A percentile compares a stretch with the other conserved stretches of the same genome.
These are phyloP conservation scores for Pichia californica DNA, from an alignment of 805 yeast genomes.

Conservation along the genomic window DNA sequence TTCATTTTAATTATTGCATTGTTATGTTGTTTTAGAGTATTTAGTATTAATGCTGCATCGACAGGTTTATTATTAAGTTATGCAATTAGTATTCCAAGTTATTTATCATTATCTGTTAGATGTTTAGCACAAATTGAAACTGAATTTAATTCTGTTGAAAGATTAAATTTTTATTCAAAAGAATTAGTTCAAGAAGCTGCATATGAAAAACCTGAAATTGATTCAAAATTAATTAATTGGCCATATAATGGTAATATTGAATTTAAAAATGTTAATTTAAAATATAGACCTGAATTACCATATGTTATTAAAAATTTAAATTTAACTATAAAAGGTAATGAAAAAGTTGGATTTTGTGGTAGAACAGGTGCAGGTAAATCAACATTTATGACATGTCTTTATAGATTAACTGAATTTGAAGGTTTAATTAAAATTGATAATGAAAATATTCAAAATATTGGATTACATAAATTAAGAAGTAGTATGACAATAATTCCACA, in stretches of 20 bases:
- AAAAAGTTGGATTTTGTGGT: slow-evolving; percentile 79
- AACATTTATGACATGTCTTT: slow-evolving; percentile 56
- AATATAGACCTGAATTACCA: slow-evolving; percentile 58
- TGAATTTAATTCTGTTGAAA: slow-evolving; percentile 74
- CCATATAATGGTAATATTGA: slow-evolving; percentile 41
- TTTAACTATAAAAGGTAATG: slow-evolving; percentile 42
- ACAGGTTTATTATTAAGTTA: slow-evolving; percentile 58
- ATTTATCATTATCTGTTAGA: slow-evolving; percentile 45
- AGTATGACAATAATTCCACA: slow-evolving; percentile 64
- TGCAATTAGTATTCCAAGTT: slow-evolving; percentile 51
- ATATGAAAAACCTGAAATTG: slow-evolving; percentile 36
- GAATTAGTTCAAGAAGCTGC: slow-evolving; percentile 63
- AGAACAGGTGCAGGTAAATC: slow-evolving; percentile 85
- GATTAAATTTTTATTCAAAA: slow-evolving; percentile 58
- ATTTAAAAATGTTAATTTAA: slow-evolving; percentile 43
- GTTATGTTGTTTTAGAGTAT: slow-evolving; percentile 53
- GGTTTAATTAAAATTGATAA: slow-evolving; percentile 53
- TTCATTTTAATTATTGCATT: slow-evolving; percentile 45
- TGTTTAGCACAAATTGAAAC: slow-evolving; percentile 67
- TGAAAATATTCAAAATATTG: slow-evolving; percentile 45
- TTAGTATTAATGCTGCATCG: slow-evolving; percentile 49
- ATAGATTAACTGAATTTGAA: slow-evolving; percentile 46
- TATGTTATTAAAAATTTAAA: slow-evolving; percentile 43
- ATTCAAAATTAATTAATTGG: slow-evolving; percentile 40
- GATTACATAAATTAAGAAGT: slow-evolving; percentile 48